Conservation (phyloP, 1,139 yeast genomes). For the Candida freyschussii region DNA sequence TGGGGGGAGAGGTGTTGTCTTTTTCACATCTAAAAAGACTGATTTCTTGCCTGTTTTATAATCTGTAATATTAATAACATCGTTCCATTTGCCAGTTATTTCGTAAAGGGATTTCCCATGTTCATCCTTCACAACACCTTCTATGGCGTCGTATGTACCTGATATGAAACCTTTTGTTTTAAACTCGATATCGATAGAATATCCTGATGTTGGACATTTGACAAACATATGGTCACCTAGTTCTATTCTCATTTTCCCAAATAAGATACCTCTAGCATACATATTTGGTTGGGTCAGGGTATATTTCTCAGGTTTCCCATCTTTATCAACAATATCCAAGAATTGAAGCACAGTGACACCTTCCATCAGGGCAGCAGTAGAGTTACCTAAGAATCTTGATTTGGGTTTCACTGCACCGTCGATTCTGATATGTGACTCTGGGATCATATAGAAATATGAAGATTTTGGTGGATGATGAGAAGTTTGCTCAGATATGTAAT, state of each 20-base stretch:
- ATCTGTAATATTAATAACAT: conserved; percentile 66
- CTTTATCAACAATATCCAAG: conserved; percentile 48
- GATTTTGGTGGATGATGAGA: conserved; percentile 99
- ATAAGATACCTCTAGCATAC: conserved; percentile 89
- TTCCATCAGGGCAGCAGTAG: conserved; percentile 97
- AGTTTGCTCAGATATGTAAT: conserved; percentile 87
- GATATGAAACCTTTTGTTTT: conserved; percentile 91
- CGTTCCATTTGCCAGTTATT: conserved; percentile 92
- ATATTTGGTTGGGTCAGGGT: conserved; percentile 89
- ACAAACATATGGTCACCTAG: conserved; percentile 86
- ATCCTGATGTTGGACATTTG: conserved; percentile 55
- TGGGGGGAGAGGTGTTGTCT: conserved; percentile 52
- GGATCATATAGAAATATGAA: conserved; percentile 83
- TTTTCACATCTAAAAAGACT: conserved; percentile 60
- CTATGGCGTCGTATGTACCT: conserved; percentile 88
- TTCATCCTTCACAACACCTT: conserved; percentile 59
- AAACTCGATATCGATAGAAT: conserved; percentile 81
- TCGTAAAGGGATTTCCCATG: conserved; percentile 56
- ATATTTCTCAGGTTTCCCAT: conserved; percentile 56
- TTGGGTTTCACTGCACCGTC: conserved; percentile 88
- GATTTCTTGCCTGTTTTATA: conserved; percentile 38
- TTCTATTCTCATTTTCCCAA: conserved; percentile 86
- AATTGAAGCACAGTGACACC: conserved; percentile 75
- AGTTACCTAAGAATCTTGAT: conserved; percentile 86
- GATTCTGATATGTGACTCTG: conserved; percentile 73